Evolutionary conservation across 768 basidiomycete genomes (phyloP), one percentile per base, ranked within the genome.

Genomic region (Podaxis sp.): DNA sequence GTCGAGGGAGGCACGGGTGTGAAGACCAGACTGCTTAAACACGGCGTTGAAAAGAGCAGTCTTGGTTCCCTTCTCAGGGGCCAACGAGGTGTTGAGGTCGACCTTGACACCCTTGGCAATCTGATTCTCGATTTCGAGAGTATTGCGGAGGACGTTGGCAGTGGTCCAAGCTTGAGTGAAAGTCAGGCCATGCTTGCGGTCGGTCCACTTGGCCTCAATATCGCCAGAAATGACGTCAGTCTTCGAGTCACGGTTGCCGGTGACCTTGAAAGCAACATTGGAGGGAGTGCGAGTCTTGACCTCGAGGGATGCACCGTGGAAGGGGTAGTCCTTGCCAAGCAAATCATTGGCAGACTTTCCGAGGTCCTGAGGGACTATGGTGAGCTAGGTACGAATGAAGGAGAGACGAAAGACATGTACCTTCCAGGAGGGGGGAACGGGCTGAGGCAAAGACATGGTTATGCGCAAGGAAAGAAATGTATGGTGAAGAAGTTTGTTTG

Each of bases 291-390:
- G 84, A 60, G 92, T 95, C 81, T 94, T 95, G 70, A 93, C 87
- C 76, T 94, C 92, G 59, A 94, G 83, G 59, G 80, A 74, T 60
- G 80, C 82, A 35, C 85, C 85, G 56, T 79, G 73, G 85, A 93
- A 89, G 68, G 85, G 88, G 82, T 87, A 98, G 82, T 99, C 97
- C 82, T 89, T 94, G 73, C 82, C 81, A 68, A 99, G 82, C 64
- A 98, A 79, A 85, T 98, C 96, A 70, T 88, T 92, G 76, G 94
- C 93, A 66, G 94, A 95, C 86, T 98, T 98, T 77, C 96, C 96
- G 68, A 94, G 88, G 76, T 94, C 92, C 92, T 94, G 40, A 46
- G 25, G n/a, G 23, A n/a, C 60, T 27, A 63, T 66, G 63, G 59
- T 63, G 46, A 28, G 23, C 40, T 10, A 28, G 25, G n/a, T 3